Percentiles rank a stretch among this genome's conserved stretches.
Conservation (phyloP, 768 basidiomycete species). For the Lactifluus subvellereus region DNA sequence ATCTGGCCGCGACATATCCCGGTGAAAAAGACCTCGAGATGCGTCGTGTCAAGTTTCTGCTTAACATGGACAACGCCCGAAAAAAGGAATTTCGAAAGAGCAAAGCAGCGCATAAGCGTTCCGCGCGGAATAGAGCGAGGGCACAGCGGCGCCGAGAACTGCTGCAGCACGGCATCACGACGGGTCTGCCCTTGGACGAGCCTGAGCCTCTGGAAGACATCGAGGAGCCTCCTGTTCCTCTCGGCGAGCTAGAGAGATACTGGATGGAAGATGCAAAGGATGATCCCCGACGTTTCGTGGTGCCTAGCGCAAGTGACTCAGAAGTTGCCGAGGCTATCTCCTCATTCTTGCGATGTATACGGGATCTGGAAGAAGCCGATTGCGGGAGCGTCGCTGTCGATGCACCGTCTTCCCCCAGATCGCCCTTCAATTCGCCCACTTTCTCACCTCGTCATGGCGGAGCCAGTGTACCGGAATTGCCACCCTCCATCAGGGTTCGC, state of each 20-base stretch:
- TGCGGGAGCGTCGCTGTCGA: slow-evolving; percentile 10
- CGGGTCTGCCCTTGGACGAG: slow-evolving; percentile 9
- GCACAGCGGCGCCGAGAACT: slow-evolving; percentile 29
- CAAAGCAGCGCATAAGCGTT: slow-evolving; percentile 29
- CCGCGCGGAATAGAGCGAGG: slow-evolving; percentile 29
- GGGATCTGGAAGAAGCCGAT: slow-evolving; percentile 14
- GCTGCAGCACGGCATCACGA: slow-evolving; percentile 26
- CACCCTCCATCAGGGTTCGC: slow-evolving; percentile 24
- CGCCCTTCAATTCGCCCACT: slow-evolving; percentile 1
- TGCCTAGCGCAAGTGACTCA: slow-evolving; percentile 30
- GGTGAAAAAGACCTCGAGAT: slow-evolving; percentile 46
- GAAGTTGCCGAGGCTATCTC: slow-evolving; percentile 1
- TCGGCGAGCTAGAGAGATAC: slow-evolving; percentile 31
- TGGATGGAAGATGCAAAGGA: slow-evolving; percentile 36
- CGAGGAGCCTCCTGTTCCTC: slow-evolving; percentile 31
- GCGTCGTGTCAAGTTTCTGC: slow-evolving; percentile 49
- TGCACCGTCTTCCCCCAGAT: slow-evolving; percentile 13
- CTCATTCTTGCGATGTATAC: slow-evolving; percentile 13
- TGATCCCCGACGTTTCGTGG: slow-evolving; percentile 33
- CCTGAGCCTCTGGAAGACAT: slow-evolving; percentile 28
- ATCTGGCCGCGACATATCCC: slow-evolving; percentile 34
- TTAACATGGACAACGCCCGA: slow-evolving; percentile 41
- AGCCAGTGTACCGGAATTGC: background rate
- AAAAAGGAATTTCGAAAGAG: slow-evolving; percentile 34
- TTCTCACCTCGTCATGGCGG: background rate